Evolutionary conservation across 257 asterid genomes (phyloP), one percentile per base, ranked within the genome.

Genomic region (Gentiana macrophylla): DNA sequence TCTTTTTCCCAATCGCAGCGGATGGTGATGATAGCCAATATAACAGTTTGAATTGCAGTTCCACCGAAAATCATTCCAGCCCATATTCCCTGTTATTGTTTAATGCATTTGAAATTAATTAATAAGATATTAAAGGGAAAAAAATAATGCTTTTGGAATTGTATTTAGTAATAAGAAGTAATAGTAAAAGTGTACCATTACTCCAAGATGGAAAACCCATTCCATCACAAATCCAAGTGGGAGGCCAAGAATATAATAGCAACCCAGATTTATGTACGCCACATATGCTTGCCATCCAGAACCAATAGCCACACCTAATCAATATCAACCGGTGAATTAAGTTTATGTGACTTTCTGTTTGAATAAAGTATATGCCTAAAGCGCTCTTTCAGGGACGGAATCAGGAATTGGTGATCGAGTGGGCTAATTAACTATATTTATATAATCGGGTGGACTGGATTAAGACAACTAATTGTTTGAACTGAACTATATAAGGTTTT

Each of bases 41-140:
- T 56, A 48, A 80, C 8, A 10, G 86, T 80, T 43, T 79, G 82
- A 1, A 74, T 0, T 45, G 80, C 77, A 1, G 82, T 76, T 43
- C 86, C 86, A 37, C 86, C 86, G 59, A 79, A 74, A 24, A 77
- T 69, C 87, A 74, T 72, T 60, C 86, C 86, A 2, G 63, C 80
- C 84, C 82, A 75, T 1, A 75, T 61, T 0, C 84, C 79, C 82
- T 77, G 33, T 10, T 53, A 1, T 7, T 35, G 24, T 45, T n/a
- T 24, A 24, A 24, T 24, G 24, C 24, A 24, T 24, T 24, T 24
- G 24, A 24, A 24, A 24, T 24, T 24, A 12, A 45, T 45, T 45
- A 45, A 45, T 45, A 45, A 45, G 12, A 45, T 1, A 45, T 8
- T 6, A 12, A 45, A 2, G 2, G 12, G 49, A 45, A 12, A 13